A percentile compares a stretch with the other conserved stretches of the same genome.
Conservation (phyloP, 75 land plant species). For the Picea glauca region DNA sequence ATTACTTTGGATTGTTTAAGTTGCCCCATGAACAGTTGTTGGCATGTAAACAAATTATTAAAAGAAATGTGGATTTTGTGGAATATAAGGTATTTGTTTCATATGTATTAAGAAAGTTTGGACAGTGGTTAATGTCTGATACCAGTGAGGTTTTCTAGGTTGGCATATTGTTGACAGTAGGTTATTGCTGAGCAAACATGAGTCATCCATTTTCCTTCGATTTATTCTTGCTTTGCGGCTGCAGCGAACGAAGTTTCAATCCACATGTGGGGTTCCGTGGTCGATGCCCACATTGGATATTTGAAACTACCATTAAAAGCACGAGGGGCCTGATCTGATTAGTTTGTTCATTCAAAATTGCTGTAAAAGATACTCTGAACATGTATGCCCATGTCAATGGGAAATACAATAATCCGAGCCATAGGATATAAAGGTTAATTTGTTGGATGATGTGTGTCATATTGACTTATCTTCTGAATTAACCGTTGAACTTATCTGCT, state of each 20-base stretch:
- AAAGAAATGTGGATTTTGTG: neutral
- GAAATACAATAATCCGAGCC: no score
- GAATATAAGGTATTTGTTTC: neutral
- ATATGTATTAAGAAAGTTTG: neutral
- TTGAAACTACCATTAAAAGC: neutral
- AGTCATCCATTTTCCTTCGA: neutral
- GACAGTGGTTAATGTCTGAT: neutral
- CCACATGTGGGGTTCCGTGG: no score
- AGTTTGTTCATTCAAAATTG: neutral
- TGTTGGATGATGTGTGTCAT: no score
- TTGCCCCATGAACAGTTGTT: neutral
- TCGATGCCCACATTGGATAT: no score
- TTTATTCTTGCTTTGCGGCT: neutral
- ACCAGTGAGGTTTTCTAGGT: neutral
- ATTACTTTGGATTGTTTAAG: neutral
- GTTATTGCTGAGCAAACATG: neutral
- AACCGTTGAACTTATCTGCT: no score
- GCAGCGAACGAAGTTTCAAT: neutral
- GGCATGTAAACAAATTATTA: neutral
- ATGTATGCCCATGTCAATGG: no score
- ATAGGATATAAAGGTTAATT: no score
- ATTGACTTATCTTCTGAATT: no score
- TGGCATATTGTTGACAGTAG: no score
- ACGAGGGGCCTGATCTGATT: neutral
- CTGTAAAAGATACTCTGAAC: neutral